phyloP scores from a whole-genome alignment of 345 rosid species.

The Excoecaria cochinchinensis region DNA sequence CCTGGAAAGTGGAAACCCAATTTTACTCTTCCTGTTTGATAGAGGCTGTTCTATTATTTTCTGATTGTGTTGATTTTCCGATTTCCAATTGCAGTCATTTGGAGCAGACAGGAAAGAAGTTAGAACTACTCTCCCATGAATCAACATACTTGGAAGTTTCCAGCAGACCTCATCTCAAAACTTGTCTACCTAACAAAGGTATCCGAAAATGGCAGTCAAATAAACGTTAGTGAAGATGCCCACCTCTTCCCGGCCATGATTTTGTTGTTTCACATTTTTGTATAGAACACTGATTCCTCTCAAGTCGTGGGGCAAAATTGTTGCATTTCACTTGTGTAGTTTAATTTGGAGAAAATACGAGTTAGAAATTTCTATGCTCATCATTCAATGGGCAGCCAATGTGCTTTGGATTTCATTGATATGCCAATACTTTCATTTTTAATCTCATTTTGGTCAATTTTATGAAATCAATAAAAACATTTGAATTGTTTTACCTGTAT shows the following conservation, averaged over 20 bases:
- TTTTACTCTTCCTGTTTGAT: background rate
- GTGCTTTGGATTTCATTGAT: slow-evolving; percentile 1
- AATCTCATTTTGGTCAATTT: background rate
- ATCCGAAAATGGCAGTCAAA: slow-evolving; percentile 16
- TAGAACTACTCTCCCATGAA: slow-evolving; percentile 63
- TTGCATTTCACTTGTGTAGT: slow-evolving; percentile 16
- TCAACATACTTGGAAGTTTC: background rate
- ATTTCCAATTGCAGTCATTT: slow-evolving; percentile 45
- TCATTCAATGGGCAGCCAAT: background rate
- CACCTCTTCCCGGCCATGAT: slow-evolving; percentile 5
- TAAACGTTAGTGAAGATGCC: slow-evolving; percentile 24
- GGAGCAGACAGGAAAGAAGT: slow-evolving; percentile 94
- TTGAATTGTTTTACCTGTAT: no score
- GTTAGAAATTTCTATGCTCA: background rate
- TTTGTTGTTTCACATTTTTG: slow-evolving; percentile 15
- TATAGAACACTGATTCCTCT: slow-evolving; percentile 21
- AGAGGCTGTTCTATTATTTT: background rate
- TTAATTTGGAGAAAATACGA: background rate
- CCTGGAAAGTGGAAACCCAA: background rate
- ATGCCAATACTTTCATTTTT: background rate
- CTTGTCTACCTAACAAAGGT: background rate
- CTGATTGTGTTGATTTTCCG: slow-evolving; percentile 6
- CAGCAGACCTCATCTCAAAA: background rate
- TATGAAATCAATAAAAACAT: background rate
- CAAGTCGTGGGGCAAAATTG: slow-evolving; percentile 12